phyloP scores from a whole-genome alignment of 2,329 filamentous ascomycete species.

The Didymellaceae sp. region DNA sequence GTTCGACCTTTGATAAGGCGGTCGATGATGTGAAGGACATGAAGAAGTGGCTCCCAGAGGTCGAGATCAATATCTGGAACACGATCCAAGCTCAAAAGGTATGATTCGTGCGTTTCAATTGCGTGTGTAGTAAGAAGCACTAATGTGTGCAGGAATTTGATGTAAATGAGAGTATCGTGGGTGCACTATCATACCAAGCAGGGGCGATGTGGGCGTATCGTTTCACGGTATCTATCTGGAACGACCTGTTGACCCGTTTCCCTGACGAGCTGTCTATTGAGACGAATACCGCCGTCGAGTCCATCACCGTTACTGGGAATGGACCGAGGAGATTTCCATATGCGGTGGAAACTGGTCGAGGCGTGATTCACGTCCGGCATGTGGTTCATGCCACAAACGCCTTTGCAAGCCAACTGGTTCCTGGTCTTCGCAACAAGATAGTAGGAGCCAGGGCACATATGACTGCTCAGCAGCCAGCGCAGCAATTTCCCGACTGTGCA shows the following conservation, averaged over 20 bases:
- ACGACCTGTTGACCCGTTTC: background rate
- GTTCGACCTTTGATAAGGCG: conserved; percentile 6
- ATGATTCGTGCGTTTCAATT: background rate
- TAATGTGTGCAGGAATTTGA: conserved; percentile 13
- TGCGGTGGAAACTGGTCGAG: conserved; percentile 55
- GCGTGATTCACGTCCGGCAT: conserved; percentile 55
- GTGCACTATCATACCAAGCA: conserved; percentile 42
- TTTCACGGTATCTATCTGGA: conserved; percentile 20
- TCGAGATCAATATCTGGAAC: conserved; percentile 8
- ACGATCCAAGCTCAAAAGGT: background rate
- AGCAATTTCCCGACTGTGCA: background rate
- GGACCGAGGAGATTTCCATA: conserved; percentile 18
- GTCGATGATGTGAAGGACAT: background rate
- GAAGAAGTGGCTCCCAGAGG: conserved; percentile 8
- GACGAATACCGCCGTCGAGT: background rate
- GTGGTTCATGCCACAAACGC: conserved; percentile 67
- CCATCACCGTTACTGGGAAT: background rate
- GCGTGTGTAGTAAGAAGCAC: background rate
- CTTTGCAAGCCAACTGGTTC: conserved; percentile 60
- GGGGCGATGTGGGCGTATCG: conserved; percentile 27
- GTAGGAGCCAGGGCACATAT: conserved; percentile 49
- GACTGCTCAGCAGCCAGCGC: conserved; percentile 44
- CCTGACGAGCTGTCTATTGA: background rate
- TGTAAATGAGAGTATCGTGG: conserved; percentile 20
- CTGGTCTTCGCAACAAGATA: conserved; percentile 50